These are phyloP conservation scores for Cicer yamashitae DNA, from an alignment of 306 rosid genomes.

Conservation along the genomic window DNA sequence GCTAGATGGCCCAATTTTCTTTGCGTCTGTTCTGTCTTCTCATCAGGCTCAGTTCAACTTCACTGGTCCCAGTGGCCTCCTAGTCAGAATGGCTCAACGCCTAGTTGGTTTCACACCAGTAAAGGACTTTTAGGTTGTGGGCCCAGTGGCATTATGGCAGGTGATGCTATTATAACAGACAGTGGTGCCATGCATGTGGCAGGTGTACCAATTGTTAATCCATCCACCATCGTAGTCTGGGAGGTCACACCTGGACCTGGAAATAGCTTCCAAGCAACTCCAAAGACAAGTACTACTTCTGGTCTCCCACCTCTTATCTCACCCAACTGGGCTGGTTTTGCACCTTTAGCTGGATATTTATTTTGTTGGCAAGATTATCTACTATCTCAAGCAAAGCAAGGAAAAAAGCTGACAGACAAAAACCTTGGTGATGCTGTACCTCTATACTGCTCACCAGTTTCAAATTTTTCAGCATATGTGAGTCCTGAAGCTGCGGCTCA, in stretches of 20 bases:
- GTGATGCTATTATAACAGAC: slow-evolving; percentile 96
- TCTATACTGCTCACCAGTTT: slow-evolving; percentile 93
- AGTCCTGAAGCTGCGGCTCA: slow-evolving; percentile 98
- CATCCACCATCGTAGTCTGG: slow-evolving; percentile 99
- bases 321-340: slow-evolving; percentile 87
- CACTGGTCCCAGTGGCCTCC: slow-evolving; percentile 99
- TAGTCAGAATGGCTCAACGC: slow-evolving; percentile 65
- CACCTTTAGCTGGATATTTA: slow-evolving; percentile 90
- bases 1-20: slow-evolving; percentile 99
- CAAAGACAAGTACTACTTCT: slow-evolving; percentile 70
- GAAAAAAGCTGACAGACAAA: slow-evolving; percentile 72
- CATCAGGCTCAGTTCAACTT: slow-evolving; percentile 98
- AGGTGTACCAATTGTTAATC: slow-evolving; percentile 97
- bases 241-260: slow-evolving; percentile 99
- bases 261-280: slow-evolving; percentile 83
- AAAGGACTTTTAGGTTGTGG: slow-evolving; percentile 97
- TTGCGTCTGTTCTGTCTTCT: slow-evolving; percentile 93
- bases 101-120: slow-evolving; percentile 96
- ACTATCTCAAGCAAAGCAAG: slow-evolving; percentile 78
- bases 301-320: slow-evolving; percentile 80
- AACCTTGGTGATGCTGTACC: slow-evolving; percentile 71
- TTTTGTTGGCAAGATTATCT: slow-evolving; percentile 96
- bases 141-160: slow-evolving; percentile 99
- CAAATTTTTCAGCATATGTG: slow-evolving; percentile 97
- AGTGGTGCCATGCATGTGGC: slow-evolving; percentile 99